Evolutionary conservation across 345 rosid species (phyloP), one percentile per base, ranked within the genome.

Genomic region (Nephelium lappaceum): DNA sequence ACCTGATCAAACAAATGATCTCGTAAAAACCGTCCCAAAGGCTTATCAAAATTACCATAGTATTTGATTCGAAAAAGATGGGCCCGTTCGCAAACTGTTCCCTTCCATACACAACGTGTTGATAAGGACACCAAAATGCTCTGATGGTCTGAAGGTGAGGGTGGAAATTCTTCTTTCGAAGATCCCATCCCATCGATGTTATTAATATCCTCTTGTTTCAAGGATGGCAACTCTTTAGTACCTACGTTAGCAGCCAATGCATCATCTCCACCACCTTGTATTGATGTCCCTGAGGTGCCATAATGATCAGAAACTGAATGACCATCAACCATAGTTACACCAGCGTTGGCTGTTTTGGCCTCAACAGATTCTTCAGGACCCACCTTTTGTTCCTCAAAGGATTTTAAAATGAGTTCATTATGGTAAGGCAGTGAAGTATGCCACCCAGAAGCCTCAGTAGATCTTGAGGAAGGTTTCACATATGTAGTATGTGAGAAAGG

Each of bases 1-100:
- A 94, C 99, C 91, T 94, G 92, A 83, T 96, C 97, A 85, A 96
- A 94, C 79, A 96, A 88, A 81, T 96, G 87, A 85, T 94, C 98
- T 62, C 90, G 87, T 77, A 96, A 78, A 84, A 86, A 96, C 70
- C 99, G 86, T 58, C 99, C 99, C 84, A 96, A 83, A 71, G 98
- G 99, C 84, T 89, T 94, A 82, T 96, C 99, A 88, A 86, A 94
- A 88, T 85, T 90, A 76, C 97, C 98, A 81, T 94, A 96, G 84
- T 96, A 96, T 85, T 94, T 96, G 72, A 96, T 94, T 76, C 99
- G 93, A 53, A 91, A 84, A 66, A 96, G 90, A 84, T 94, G 97
- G 68, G 99, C 87, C 84, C 86, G 83, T 82, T 93, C 94, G 86
- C 98, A 96, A 42, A 94, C 94, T 73, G 95, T 91, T 69, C 98